Evolutionary conservation across 306 rosid genomes (phyloP).

Genomic region (Carpinus viminea): DNA sequence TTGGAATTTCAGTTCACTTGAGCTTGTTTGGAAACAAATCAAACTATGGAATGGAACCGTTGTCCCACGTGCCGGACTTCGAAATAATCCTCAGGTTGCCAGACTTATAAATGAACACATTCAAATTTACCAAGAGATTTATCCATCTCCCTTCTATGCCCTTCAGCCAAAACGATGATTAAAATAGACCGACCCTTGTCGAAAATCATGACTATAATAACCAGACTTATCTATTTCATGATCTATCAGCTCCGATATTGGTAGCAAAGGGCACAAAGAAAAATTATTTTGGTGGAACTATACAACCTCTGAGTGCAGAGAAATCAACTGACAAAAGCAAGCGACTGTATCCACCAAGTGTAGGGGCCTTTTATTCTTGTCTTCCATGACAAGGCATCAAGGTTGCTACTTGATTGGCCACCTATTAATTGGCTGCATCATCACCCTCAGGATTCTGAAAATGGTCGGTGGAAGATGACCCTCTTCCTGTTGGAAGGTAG

Average conservation of each 20-base stretch:
- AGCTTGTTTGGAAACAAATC: not conserved
- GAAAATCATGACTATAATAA: not conserved
- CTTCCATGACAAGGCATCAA: conserved; percentile 23
- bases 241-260: conserved; percentile 26
- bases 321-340: conserved; percentile 37
- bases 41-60: not conserved
- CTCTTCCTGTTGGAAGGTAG: conserved; percentile 57
- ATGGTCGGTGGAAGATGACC: conserved; percentile 30
- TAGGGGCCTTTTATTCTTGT: conserved; percentile 47
- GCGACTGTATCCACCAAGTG: conserved; percentile 35
- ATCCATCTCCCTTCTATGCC: not conserved
- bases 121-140: not conserved
- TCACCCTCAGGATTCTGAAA: conserved; percentile 41
- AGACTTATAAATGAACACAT: not conserved
- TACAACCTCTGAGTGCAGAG: conserved; percentile 41
- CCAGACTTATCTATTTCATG: conserved; percentile 19
- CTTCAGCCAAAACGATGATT: not conserved
- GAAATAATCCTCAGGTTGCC: not conserved
- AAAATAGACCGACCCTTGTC: not conserved
- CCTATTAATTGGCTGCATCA: conserved; percentile 38
- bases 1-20: not conserved
- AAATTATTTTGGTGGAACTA: conserved; percentile 22
- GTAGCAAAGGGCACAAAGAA: conserved; percentile 23
- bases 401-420: conserved; percentile 28
- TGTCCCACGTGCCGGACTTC: not conserved